These are phyloP conservation scores for Penicillium roqueforti DNA, from an alignment of 495 filamentous ascomycete genomes.

Conservation along the genomic window DNA sequence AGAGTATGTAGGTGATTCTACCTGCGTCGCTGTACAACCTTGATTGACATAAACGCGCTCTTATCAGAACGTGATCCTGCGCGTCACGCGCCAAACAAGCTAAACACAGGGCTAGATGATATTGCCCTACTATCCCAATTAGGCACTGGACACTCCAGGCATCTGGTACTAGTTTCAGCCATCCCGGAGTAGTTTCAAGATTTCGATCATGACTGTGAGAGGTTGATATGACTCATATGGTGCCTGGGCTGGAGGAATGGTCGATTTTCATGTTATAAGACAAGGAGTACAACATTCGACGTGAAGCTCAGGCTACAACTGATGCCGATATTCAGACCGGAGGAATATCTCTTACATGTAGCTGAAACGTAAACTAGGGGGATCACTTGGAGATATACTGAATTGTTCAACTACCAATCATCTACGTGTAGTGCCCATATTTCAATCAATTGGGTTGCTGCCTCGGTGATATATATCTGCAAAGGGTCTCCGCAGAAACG, in stretches of 20 bases:
- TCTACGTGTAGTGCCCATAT: neutral
- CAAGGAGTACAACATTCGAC: neutral
- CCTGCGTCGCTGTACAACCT: neutral
- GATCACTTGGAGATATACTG: neutral
- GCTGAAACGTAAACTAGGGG: neutral
- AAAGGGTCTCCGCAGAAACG: neutral
- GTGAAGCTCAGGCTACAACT: neutral
- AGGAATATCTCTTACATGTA: neutral
- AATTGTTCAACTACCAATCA: neutral
- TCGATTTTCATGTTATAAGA: neutral
- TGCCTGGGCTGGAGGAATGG: neutral
- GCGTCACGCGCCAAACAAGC: conserved; percentile 2
- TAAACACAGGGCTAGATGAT: neutral
- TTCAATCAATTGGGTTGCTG: neutral
- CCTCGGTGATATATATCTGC: neutral
- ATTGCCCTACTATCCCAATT: neutral
- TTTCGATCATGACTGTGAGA: neutral
- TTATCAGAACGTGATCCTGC: conserved; percentile 17
- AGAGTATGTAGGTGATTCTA: neutral
- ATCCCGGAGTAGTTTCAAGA: neutral
- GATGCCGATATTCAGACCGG: neutral
- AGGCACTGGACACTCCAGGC: neutral
- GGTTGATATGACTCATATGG: conserved; percentile 6
- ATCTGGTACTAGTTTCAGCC: neutral
- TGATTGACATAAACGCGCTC: neutral